A percentile compares a stretch with the other conserved stretches of the same genome.
Conservation (phyloP, 345 rosid genomes). For the Stellera chamaejasme region DNA sequence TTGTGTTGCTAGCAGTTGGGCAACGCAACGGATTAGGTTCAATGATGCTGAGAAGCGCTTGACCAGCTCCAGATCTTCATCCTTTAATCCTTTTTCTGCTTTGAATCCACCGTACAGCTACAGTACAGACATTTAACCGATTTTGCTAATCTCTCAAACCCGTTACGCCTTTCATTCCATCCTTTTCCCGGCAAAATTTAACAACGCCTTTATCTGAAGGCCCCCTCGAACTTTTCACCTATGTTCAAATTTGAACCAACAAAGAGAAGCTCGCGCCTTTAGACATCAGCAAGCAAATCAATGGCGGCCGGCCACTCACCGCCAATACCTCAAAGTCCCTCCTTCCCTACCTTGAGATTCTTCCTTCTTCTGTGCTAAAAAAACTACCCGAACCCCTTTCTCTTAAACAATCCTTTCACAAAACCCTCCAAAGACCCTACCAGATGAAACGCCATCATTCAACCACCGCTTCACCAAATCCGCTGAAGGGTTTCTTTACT, state of each 20-base stretch:
- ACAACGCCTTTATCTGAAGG: no score
- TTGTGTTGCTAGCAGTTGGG: no score
- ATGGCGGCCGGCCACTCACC: conserved; percentile 36
- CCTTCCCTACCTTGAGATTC: no score
- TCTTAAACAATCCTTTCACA: conserved; percentile 42
- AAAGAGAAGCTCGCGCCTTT: no score
- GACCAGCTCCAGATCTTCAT: background rate
- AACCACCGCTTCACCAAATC: conserved; percentile 72
- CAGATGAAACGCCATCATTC: conserved; percentile 21
- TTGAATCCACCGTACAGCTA: conserved; percentile 4
- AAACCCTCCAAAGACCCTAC: conserved; percentile 23
- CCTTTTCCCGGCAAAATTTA: background rate
- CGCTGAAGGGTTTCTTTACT: conserved; percentile 63
- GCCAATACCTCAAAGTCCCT: conserved; percentile 28
- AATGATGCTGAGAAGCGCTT: background rate
- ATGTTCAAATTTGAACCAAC: no score
- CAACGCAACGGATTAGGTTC: no score
- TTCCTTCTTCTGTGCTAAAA: conserved; percentile 19
- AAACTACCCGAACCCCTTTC: conserved; percentile 26
- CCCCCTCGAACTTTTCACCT: no score
- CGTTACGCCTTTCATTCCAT: background rate
- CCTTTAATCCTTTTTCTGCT: background rate
- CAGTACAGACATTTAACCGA: conserved; percentile 7
- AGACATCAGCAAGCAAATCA: no score
- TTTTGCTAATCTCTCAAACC: conserved; percentile 11